Evolutionary conservation across 2,329 filamentous ascomycete genomes (phyloP).

Genomic region (Venturiaceae sp.): DNA sequence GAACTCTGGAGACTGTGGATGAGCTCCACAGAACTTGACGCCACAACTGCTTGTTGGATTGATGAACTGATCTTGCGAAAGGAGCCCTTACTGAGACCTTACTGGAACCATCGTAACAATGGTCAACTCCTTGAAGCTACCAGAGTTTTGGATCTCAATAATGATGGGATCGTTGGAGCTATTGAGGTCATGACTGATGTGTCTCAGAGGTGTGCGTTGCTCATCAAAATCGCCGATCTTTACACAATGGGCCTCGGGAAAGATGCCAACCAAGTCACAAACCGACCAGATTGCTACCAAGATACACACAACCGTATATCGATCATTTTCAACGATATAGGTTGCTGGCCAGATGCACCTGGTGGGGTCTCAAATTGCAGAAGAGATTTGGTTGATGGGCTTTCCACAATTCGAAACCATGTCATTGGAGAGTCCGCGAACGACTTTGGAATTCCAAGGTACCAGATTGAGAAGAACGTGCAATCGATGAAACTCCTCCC

Average conservation of each 20-base stretch:
- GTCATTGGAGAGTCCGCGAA: conserved; percentile 46
- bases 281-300: conserved; percentile 26
- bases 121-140: neutral
- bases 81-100: neutral
- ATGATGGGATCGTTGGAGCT: neutral
- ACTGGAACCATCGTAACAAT: conserved; percentile 1
- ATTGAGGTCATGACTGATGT: conserved; percentile 2
- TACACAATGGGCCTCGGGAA: conserved; percentile 33
- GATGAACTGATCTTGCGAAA: neutral
- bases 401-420: conserved; percentile 44
- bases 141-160: neutral
- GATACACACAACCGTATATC: conserved; percentile 40
- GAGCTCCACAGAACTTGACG: conserved; percentile 2
- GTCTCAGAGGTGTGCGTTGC: conserved; percentile 12
- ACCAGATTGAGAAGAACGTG: conserved; percentile 46
- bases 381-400: conserved; percentile 44
- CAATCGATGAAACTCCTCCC: conserved; percentile 45
- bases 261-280: conserved; percentile 31
- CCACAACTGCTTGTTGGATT: conserved; percentile 1
- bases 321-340: conserved; percentile 42
- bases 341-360: conserved; percentile 43
- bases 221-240: conserved; percentile 30
- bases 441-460: conserved; percentile 43
- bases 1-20: conserved; percentile 5
- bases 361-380: conserved; percentile 47